Evolutionary conservation across 331 rosid genomes (phyloP).

Genomic region (Acacia pycnantha): DNA sequence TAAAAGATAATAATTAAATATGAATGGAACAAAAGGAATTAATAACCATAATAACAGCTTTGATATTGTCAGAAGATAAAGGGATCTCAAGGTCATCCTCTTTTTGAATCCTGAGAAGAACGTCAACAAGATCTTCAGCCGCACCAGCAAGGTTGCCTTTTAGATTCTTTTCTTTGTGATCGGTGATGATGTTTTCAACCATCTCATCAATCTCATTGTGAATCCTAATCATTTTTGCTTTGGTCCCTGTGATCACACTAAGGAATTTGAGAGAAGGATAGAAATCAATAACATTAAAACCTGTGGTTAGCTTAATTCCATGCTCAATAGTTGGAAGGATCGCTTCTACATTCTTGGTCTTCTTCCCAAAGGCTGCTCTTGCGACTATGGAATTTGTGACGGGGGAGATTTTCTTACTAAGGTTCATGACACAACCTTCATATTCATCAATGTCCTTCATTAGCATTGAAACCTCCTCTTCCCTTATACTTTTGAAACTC

Average conservation of each 20-base stretch:
- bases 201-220: background rate
- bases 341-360: background rate
- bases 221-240: background rate
- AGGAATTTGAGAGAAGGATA: background rate
- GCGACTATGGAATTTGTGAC: background rate
- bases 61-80: background rate
- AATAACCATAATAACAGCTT: background rate
- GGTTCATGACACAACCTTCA: constrained; percentile 10
- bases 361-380: constrained; percentile 27
- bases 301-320: background rate
- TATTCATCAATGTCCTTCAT: background rate
- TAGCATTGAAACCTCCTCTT: constrained; percentile 23
- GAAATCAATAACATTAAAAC: background rate
- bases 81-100: background rate
- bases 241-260: background rate
- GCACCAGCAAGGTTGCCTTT: background rate
- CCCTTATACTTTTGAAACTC: constrained; percentile 6
- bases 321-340: background rate
- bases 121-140: background rate
- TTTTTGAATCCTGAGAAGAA: background rate
- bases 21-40: background rate
- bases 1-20: background rate
- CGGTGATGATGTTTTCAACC: background rate
- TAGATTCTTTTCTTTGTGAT: background rate
- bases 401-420: background rate